Evolutionary conservation across 2,329 filamentous ascomycete species (phyloP).

Genomic region (Paraphoma chrysanthemicola): DNA sequence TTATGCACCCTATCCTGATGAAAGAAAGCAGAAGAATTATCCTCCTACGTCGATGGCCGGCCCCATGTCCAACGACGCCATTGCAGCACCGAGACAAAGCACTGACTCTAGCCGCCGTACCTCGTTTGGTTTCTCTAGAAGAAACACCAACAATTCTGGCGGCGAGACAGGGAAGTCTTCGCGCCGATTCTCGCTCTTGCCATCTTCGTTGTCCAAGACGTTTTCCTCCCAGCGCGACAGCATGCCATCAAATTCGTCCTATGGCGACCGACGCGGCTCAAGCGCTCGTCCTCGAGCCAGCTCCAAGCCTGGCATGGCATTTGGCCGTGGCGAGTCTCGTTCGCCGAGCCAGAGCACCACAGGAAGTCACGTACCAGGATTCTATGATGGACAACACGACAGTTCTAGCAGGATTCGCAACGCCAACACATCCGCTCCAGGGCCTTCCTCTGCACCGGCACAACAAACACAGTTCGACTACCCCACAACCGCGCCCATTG

Average conservation of each 20-base stretch:
- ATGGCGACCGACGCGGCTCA: slow-evolving; percentile 44
- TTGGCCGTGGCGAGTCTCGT: slow-evolving; percentile 52
- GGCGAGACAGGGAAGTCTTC: slow-evolving; percentile 49
- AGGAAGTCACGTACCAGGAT: slow-evolving; percentile 51
- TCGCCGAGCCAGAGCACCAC: slow-evolving; percentile 55
- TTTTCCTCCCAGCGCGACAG: slow-evolving; percentile 49
- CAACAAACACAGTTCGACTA: slow-evolving; percentile 47
- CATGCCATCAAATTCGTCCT: slow-evolving; percentile 34
- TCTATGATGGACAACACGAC: slow-evolving; percentile 51
- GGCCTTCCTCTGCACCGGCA: slow-evolving; percentile 44
- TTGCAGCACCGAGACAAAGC: slow-evolving; percentile 51
- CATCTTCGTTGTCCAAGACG: slow-evolving; percentile 56
- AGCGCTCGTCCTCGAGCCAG: slow-evolving; percentile 37
- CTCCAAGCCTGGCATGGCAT: slow-evolving; percentile 50
- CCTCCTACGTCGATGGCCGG: slow-evolving; percentile 92
- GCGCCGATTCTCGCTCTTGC: slow-evolving; percentile 59
- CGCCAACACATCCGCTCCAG: slow-evolving; percentile 17
- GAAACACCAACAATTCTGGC: slow-evolving; percentile 50
- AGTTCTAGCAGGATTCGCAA: slow-evolving; percentile 33
- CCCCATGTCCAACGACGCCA: slow-evolving; percentile 66
- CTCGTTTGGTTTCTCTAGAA: slow-evolving; percentile 58
- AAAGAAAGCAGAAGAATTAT: slow-evolving; percentile 74
- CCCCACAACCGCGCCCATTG: slow-evolving; percentile 29
- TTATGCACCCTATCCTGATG: slow-evolving; percentile 45
- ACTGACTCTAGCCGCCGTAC: slow-evolving; percentile 57